Percentiles rank a stretch among this genome's conserved stretches.
Conservation (phyloP, 164 flowering plant genomes). For the Dillenia suffruticosa region DNA sequence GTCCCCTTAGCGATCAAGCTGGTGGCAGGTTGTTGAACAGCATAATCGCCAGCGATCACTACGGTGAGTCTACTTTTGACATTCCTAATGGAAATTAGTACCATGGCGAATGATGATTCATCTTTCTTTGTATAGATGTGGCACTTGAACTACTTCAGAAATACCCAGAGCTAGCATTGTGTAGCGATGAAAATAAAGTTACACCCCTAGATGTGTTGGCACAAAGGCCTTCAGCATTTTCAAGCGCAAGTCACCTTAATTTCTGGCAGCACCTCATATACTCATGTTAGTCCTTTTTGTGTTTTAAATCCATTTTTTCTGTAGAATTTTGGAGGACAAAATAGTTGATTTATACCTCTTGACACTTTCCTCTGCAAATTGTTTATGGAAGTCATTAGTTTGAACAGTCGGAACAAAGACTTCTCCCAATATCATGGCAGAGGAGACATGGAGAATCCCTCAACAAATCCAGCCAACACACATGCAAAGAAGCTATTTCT, state of each 20-base stretch:
- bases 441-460: conserved; percentile 3
- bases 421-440: not conserved
- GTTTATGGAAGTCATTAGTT: not conserved
- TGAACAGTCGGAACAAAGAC: no score
- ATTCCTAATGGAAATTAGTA: no score
- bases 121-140: conserved; percentile 4
- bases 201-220: conserved; percentile 4
- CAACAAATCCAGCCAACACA: not conserved
- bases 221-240: conserved; percentile 10
- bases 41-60: conserved; percentile 1
- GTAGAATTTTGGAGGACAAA: no score
- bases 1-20: conserved; percentile 1
- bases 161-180: conserved; percentile 4
- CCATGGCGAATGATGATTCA: no score
- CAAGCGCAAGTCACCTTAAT: conserved; percentile 4
- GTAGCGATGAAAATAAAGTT: not conserved
- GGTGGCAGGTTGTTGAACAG: conserved; percentile 4
- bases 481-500: no score
- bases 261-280: conserved; percentile 6
- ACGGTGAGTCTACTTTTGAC: conserved; percentile 3
- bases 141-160: conserved; percentile 8
- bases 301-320: no score
- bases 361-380: not conserved
- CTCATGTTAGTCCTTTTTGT: no score
- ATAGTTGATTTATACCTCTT: no score